These are phyloP conservation scores for Alternaria rosae DNA, from an alignment of 2,329 filamentous ascomycete genomes.

Conservation along the genomic window DNA sequence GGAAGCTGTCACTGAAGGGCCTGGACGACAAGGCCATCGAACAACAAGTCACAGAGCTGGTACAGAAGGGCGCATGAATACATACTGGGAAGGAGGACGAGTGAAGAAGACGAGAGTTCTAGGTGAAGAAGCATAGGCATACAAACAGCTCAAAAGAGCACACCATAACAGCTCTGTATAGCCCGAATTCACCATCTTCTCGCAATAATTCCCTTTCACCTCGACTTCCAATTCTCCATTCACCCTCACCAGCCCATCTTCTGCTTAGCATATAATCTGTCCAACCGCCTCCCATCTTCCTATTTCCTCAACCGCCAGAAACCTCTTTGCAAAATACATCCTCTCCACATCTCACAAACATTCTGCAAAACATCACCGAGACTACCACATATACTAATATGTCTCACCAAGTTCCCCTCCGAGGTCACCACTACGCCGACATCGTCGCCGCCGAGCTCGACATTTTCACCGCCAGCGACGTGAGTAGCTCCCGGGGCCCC, in stretches of 20 bases:
- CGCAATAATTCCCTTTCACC: neutral
- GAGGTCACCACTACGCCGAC: neutral
- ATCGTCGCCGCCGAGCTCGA: neutral
- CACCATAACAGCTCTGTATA: neutral
- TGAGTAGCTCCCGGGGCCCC: neutral
- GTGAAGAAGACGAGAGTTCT: neutral
- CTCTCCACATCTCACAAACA: neutral
- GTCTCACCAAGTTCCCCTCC: neutral
- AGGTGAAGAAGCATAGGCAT: neutral
- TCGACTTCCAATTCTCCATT: neutral
- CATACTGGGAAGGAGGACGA: neutral
- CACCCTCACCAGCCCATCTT: neutral
- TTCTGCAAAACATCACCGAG: neutral
- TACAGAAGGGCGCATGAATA: slow-evolving; percentile 53
- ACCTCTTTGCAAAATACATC: neutral
- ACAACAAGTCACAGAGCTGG: slow-evolving; percentile 69
- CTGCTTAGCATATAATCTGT: neutral
- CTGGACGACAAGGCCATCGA: slow-evolving; percentile 76
- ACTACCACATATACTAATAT: neutral
- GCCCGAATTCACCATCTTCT: neutral
- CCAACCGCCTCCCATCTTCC: neutral
- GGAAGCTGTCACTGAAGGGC: slow-evolving; percentile 69
- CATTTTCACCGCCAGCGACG: neutral
- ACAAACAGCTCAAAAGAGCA: neutral
- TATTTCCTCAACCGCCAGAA: neutral